These are phyloP conservation scores for Ganoderma boninense DNA, from an alignment of 1,284 basidiomycete species.

Conservation along the genomic window DNA sequence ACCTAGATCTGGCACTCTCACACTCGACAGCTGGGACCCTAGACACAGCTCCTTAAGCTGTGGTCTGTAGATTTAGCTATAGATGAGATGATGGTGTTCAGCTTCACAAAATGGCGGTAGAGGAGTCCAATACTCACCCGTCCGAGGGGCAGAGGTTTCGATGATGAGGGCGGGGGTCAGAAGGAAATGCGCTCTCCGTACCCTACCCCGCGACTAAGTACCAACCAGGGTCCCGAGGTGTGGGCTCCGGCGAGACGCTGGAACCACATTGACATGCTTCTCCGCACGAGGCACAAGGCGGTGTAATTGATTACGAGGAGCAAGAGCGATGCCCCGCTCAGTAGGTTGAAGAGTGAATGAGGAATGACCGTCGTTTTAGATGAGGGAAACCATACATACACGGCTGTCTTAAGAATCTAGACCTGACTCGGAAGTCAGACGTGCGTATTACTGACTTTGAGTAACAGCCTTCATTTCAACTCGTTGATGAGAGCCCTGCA, in stretches of 20 bases:
- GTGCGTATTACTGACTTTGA: no score
- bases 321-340: neutral
- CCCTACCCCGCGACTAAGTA: neutral
- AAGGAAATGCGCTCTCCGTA: no score
- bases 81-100: neutral
- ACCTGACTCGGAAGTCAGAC: no score
- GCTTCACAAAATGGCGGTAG: neutral
- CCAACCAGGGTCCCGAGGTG: neutral
- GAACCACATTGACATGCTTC: conserved; percentile 6
- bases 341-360: neutral
- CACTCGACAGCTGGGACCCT: neutral
- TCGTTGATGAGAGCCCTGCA: no score
- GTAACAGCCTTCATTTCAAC: no score
- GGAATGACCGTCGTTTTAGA: neutral
- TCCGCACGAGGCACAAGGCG: neutral
- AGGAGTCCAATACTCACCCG: neutral
- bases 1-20: neutral
- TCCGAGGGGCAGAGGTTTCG: neutral
- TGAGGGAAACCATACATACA: neutral
- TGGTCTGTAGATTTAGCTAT: neutral
- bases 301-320: neutral
- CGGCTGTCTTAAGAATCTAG: no score
- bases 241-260: neutral
- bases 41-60: neutral
- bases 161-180: neutral